phyloP scores from a whole-genome alignment of 176 grass and related monocot genomes.

The Triticum dicoccoides region DNA sequence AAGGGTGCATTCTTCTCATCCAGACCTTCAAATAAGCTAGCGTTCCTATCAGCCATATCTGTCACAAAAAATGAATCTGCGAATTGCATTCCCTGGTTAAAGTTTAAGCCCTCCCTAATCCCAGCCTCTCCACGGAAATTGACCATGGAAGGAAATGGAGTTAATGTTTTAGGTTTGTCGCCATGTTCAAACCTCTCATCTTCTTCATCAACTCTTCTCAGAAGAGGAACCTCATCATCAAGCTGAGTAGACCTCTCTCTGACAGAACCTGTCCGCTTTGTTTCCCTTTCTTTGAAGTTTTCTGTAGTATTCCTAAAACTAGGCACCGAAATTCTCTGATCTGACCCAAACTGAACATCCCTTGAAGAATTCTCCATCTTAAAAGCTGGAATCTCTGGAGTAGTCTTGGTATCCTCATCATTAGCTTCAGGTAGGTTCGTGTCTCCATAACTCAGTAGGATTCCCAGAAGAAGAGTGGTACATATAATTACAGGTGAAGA shows the following conservation, averaged over 20 bases:
- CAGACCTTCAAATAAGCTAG: conserved; percentile 33
- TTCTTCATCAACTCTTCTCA: conserved; percentile 33
- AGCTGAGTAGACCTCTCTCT: conserved; percentile 26
- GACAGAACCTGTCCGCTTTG: conserved; percentile 12
- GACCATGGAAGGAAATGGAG: conserved; percentile 47
- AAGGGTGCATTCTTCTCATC: conserved; percentile 31
- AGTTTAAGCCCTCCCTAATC: not conserved
- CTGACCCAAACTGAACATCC: conserved; percentile 34
- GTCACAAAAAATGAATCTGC: conserved; percentile 31
- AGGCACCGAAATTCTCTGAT: conserved; percentile 31
- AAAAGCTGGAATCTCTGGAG: conserved; percentile 34
- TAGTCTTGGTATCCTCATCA: conserved; percentile 32
- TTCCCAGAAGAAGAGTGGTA: conserved; percentile 79
- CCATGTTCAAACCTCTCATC: conserved; percentile 17
- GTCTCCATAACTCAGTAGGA: conserved; percentile 69
- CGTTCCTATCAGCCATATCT: conserved; percentile 6
- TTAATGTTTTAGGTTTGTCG: conserved; percentile 20
- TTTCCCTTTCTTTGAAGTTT: conserved; percentile 23
- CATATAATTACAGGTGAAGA: conserved; percentile 80
- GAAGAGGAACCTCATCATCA: conserved; percentile 49
- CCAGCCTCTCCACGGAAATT: conserved; percentile 20
- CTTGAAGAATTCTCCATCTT: conserved; percentile 31
- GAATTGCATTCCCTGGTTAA: conserved; percentile 21
- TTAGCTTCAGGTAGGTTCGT: conserved; percentile 44
- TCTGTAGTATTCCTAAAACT: conserved; percentile 13